A percentile compares a stretch with the other conserved stretches of the same genome.
Conservation (phyloP, 2,329 filamentous ascomycete genomes). For the Fusarium austroafricanum region DNA sequence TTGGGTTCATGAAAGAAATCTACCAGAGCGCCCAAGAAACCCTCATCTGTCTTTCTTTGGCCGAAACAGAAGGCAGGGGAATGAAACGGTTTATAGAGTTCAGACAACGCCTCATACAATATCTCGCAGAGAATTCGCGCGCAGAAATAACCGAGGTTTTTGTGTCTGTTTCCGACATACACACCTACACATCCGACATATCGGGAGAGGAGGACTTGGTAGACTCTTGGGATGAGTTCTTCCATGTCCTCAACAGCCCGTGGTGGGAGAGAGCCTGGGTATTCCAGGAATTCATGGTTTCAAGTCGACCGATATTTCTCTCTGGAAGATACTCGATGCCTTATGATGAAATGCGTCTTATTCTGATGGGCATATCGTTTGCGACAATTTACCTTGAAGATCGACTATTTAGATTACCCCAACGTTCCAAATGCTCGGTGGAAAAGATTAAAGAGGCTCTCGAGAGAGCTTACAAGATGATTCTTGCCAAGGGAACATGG, state of each 20-base stretch:
- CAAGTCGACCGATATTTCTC: neutral
- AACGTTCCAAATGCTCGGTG: too few relatives aligned
- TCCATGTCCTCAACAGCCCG: neutral
- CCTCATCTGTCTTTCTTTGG: neutral
- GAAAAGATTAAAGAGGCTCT: too few relatives aligned
- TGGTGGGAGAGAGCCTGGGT: slow-evolving; percentile 27
- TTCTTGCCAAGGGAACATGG: neutral
- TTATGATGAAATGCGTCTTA: too few relatives aligned
- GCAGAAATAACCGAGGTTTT: too few relatives aligned
- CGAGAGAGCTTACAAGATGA: too few relatives aligned
- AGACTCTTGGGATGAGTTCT: neutral
- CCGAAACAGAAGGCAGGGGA: rapidly evolving
- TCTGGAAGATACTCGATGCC: neutral
- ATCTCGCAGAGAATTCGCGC: neutral
- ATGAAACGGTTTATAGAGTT: neutral
- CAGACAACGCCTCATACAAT: neutral
- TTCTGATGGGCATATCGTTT: too few relatives aligned
- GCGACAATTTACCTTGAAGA: too few relatives aligned
- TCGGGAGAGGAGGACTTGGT: rapidly evolving
- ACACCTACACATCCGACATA: too few relatives aligned
- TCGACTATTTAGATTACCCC: too few relatives aligned
- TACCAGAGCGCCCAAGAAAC: neutral
- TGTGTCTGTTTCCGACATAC: too few relatives aligned
- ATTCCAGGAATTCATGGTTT: slow-evolving; percentile 15
- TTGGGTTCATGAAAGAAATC: slow-evolving; percentile 16